Evolutionary conservation across 306 rosid species (phyloP).

Genomic region (Medicago lupulina): DNA sequence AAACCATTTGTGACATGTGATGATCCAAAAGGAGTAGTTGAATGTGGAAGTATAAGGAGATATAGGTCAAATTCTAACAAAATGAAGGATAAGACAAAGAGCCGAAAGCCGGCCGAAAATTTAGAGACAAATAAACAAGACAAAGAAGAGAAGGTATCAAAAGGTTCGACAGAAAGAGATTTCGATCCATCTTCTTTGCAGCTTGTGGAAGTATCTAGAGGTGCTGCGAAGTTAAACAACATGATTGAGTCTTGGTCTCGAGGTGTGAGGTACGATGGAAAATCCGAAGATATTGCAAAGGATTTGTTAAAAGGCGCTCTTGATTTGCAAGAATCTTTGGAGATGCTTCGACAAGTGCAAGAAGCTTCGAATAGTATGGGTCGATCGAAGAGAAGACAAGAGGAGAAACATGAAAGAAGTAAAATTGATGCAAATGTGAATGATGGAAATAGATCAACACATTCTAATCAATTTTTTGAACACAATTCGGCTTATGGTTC

Average conservation of each 20-base stretch:
- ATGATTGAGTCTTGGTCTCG: conserved; percentile 80
- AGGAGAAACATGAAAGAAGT: conserved; percentile 47
- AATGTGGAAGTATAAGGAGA: conserved; percentile 71
- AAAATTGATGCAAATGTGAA: conserved; percentile 42
- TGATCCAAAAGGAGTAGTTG: conserved; percentile 90
- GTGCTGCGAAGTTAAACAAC: conserved; percentile 74
- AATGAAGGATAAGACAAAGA: conserved; percentile 59
- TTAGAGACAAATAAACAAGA: conserved; percentile 40
- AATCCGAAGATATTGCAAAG: conserved; percentile 66
- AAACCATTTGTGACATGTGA: conserved; percentile 85
- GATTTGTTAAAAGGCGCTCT: conserved; percentile 87
- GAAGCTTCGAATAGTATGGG: conserved; percentile 66
- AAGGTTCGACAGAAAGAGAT: conserved; percentile 45
- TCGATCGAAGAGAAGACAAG: conserved; percentile 47
- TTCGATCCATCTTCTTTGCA: conserved; percentile 65
- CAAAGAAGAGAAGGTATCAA: conserved; percentile 49
- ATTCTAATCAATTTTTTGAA: conserved; percentile 43
- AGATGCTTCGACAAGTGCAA: conserved; percentile 72
- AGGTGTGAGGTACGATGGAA: conserved; percentile 54
- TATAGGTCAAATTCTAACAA: conserved; percentile 56
- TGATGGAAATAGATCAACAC: conserved; percentile 34
- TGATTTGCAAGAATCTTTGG: conserved; percentile 77
- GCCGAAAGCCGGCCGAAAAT: conserved; percentile 51
- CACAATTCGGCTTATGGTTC: conserved; percentile 54
- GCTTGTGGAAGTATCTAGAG: conserved; percentile 76